These are phyloP conservation scores for Xylariaceae sp. DNA, from an alignment of 2,329 filamentous ascomycete genomes.

Conservation along the genomic window DNA sequence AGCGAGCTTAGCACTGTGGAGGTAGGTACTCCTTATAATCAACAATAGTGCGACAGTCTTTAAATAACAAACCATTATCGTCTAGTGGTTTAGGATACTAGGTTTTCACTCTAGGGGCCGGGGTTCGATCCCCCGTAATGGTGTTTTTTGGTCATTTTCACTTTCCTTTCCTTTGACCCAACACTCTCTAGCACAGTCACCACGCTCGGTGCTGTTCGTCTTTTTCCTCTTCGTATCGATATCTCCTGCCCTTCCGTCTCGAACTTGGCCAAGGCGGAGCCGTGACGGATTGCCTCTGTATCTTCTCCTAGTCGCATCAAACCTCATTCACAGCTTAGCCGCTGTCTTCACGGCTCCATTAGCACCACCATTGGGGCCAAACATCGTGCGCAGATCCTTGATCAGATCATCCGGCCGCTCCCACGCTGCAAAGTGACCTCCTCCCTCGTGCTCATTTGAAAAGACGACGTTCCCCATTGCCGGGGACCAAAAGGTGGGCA, in stretches of 20 bases:
- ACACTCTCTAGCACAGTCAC: too few relatives aligned
- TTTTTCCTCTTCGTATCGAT: too few relatives aligned
- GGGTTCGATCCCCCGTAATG: conserved; percentile 14
- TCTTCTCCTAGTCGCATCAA: background rate
- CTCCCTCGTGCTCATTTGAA: conserved; percentile 37
- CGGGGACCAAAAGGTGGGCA: conserved; percentile 47
- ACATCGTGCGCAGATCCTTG: conserved; percentile 45
- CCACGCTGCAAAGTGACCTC: conserved; percentile 49
- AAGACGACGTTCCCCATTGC: conserved; percentile 50
- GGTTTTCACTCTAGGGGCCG: conserved; percentile 12
- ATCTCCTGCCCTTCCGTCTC: too few relatives aligned
- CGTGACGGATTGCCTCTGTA: too few relatives aligned
- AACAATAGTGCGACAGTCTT: background rate
- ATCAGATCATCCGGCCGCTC: conserved; percentile 44
- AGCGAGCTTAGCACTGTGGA: too few relatives aligned
- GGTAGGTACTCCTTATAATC: too few relatives aligned
- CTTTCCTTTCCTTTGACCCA: background rate
- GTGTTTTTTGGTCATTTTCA: background rate
- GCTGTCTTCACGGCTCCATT: conserved; percentile 11
- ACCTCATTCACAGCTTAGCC: background rate
- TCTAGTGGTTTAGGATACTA: conserved; percentile 16
- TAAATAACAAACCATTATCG: conserved; percentile 4
- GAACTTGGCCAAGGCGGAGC: too few relatives aligned
- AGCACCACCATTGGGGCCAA: conserved; percentile 38
- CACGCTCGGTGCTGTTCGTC: too few relatives aligned